Base-by-base conservation (phyloP, 1,284 basidiomycete genomes). In the Moniliophthora roreri region DNA sequence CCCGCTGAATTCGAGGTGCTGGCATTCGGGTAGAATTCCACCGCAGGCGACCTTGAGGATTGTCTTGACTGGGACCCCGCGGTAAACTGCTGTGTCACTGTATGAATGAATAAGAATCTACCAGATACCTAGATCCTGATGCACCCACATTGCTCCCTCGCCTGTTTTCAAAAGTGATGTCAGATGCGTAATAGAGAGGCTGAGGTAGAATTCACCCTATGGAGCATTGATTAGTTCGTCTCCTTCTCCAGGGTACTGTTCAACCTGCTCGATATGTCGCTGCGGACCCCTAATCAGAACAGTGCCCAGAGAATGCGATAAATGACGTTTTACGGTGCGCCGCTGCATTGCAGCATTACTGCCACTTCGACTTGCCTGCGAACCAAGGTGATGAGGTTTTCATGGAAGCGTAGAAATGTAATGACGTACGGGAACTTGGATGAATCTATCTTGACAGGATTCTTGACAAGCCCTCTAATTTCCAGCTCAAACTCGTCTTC, bases 181-280 rank as follows among this genome's bases (percentile, higher is more conserved):
- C 15, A 8, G 23, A 26, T 10, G 47, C 13, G 15, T n/a, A 13
- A 50, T 10, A 23, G 38, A 39, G 18, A 18, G n/a, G 21, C 23
- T 34, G 28, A 32, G 39, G 38, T 24, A 4, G 46, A 9, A 54
- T 64, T 28, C 44, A 69, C 66, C 68, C 79, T 79, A 80, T 18
- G 77, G 78, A 15, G 78, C 77, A 54, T 80, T 78, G 58, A 80
- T 77, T 39, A 82, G 65, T 56, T 82, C 80, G 56, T 82, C 80
- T 18, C 80, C 80, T 34, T 82, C 79, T n/a, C 80, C 80, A 4
- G 80, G 80, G 57, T 81, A 81, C 55, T 78, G 67, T 23, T 66
- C 62, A 46, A 81, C 81, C 59, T 82, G 80, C 53, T 81, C 79
- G 7, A 80, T 72, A 23, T 78, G 76, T 18, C 80, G 69, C 58